Base-by-base conservation (phyloP, 495 filamentous ascomycete genomes). In the Podospora didyma region DNA sequence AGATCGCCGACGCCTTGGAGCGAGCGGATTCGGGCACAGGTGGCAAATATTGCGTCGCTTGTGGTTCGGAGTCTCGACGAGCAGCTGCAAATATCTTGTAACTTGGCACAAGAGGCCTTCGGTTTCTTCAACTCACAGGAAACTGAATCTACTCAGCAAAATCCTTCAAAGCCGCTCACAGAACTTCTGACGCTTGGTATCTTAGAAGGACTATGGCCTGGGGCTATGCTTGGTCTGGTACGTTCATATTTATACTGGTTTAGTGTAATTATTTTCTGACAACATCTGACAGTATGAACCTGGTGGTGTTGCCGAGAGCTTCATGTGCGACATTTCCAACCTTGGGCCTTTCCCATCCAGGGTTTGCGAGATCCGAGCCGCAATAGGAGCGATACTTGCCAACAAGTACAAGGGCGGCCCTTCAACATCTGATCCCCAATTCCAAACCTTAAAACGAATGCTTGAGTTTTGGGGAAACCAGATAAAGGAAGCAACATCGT, bases 191-290 rank as follows among this genome's bases (percentile, higher is more conserved):
- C 72, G 12, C 62, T 77, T 44, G 75, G 77, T 10, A 68, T 79
- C 2, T 54, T 79, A 9, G 66, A 76, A 51, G 77, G 75, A 12
- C 60, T 79, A 26, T 62, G 72, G 59, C 75, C 77, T 7, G 61
- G 55, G 2, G 69, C 69, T 19, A 58, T 79, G 60, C 51, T 45
- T 12, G 46, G 60, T 34, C 46, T 71, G 51, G 76, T 79, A 62
- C 58, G 75, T 63, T 6, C 14, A 20, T 3, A 26, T 7, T 10
- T 23, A 21, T 21, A 1, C 22, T 47, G 26, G 6, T 16, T 0
- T 2, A 37, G 35, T 7, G 2, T 22, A 31, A 31, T 31, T 31
- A 7, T 6, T 23, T 5, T 21, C 64, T 71, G 35, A 73, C 44
- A 11, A 12, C 1, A 1, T 14, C 10, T 47, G 21, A 19, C 48